Base-by-base conservation (phyloP, 2,329 filamentous ascomycete species). In the Calonectria pseudoturangicola region DNA sequence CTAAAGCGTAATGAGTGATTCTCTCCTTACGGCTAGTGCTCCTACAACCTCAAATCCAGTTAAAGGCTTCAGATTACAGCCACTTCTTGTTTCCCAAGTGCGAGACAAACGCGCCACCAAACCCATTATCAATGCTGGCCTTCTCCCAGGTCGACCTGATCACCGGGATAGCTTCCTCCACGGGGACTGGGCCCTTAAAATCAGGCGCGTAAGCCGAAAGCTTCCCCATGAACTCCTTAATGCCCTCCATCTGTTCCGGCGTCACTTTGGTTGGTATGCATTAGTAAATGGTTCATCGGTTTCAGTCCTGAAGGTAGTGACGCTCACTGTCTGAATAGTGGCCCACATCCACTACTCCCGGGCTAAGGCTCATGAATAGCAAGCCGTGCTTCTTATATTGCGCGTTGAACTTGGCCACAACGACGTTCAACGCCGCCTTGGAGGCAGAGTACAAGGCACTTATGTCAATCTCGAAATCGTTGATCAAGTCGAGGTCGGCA, bases 41-140 rank as follows among this genome's bases (percentile, higher is more conserved):
- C 7, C 8, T 10, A 36, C 7, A 36, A 36, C 33, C 33, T 36
- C 3, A 36, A 36, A 36, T 13, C 33, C 9, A 33, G 30, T 33
- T 6, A 33, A 33, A 9, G 30, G 30, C 30, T 9, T 33, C 30
- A 9, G 30, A 6, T 81, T 16, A 90, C 12, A 91, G 47, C 89
- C 89, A 91, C 68, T 87, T 83, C 81, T 89, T 87, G 74, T 84
- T 89, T 3, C 89, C 88, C 68, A 84, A 77, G 39, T 92, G 90
- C 28, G 88, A 89, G 0, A 92, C 74, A 75, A 90, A 91, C 0
- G 82, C 79, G 2, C 90, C 90, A 2, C 84, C 89, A 76, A 87
- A 87, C 47, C 33, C 33, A 36, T 79, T 83, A 50, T 87, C 85
- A 13, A 91, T 79, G 33, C 83, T 89, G 2, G 84, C 81, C n/a